Percentiles rank a stretch among this genome's conserved stretches.
phyloP scores from a whole-genome alignment of 2,329 filamentous ascomycete genomes.

The Alternaria arbusti region DNA sequence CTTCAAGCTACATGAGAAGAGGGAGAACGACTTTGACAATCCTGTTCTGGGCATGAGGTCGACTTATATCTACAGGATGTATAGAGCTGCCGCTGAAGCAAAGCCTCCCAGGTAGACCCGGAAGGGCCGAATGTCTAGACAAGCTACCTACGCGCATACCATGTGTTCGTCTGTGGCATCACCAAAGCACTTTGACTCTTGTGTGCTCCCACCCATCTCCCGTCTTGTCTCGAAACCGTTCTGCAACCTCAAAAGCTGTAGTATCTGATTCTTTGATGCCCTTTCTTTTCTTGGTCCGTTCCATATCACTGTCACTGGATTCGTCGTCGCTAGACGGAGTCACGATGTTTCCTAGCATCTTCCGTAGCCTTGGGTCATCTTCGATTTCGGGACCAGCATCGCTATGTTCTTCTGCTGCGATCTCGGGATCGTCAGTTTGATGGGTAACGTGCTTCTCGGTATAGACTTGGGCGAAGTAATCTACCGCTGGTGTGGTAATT shows the following conservation, averaged over 20 bases:
- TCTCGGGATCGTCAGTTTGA: not conserved
- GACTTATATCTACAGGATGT: slow-evolving; percentile 45
- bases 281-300: slow-evolving; percentile 10
- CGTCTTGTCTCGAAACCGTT: not conserved
- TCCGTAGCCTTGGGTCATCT: slow-evolving; percentile 2
- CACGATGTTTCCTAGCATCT: slow-evolving; percentile 2
- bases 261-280: slow-evolving; percentile 5
- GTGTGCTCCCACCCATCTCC: not conserved
- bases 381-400: slow-evolving; percentile 5
- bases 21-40: slow-evolving; percentile 50
- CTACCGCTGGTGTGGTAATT: not conserved
- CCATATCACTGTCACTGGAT: slow-evolving; percentile 11
- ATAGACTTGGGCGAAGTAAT: slow-evolving; percentile 1
- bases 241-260: not conserved
- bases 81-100: slow-evolving; percentile 18
- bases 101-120: not conserved
- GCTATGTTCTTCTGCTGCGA: not conserved
- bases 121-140: not conserved
- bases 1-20: slow-evolving; percentile 57
- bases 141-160: too few relatives aligned
- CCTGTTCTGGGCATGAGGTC: slow-evolving; percentile 44
- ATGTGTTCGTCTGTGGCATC: not conserved
- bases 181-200: not conserved
- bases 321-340: not conserved
- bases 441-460: not conserved